Evolutionary conservation across 1,284 basidiomycete species (phyloP), one percentile per base, ranked within the genome.

Genomic region (Ganoderma leucocontextum): DNA sequence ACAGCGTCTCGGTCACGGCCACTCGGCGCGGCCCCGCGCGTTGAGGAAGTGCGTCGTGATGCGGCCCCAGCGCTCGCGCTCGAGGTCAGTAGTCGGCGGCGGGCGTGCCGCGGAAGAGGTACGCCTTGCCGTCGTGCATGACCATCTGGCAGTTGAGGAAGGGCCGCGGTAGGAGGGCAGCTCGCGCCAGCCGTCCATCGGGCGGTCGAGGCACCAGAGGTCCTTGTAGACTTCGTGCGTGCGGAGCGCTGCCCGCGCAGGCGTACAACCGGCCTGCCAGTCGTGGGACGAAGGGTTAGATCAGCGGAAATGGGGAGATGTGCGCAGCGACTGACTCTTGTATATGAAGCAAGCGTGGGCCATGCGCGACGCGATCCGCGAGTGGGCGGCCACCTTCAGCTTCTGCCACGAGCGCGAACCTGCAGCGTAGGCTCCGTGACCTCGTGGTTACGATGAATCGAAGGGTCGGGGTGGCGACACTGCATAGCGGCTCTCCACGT

Each of bases 11-110:
- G 67, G 65, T 76, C n/a, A 78, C 19, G 78, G 78, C 80, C 80
- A 81, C 63, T 63, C 42, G 38, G 49, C 9, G 72, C 66, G 70
- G 75, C 49, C 72, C 60, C 58, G 49, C 4, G 53, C 49, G 29
- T 62, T 47, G 35, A 68, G 65, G 38, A 78, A 81, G 3, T 67
- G 78, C 12, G 80, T 82, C 22, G 55, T 63, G 58, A 83, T 65
- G 22, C 62, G 65, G 0, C 75, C 74, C 80, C 81, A 82, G 29
- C 60, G 72, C 62, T 79, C 76, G 4, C 70, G 76, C 44, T 70
- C 70, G 19, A 82, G 76, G 68, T 82, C 81, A 80, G 73, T 71
- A 79, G 65, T 80, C 78, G 62, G 81, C 52, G 0, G 66, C 35
- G 2, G 68, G 60, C 4, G 61, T 53, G 9, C 80, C n/a, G 8